phyloP scores from a whole-genome alignment of 1,284 basidiomycete species.

The Leccinum ponderosum region DNA sequence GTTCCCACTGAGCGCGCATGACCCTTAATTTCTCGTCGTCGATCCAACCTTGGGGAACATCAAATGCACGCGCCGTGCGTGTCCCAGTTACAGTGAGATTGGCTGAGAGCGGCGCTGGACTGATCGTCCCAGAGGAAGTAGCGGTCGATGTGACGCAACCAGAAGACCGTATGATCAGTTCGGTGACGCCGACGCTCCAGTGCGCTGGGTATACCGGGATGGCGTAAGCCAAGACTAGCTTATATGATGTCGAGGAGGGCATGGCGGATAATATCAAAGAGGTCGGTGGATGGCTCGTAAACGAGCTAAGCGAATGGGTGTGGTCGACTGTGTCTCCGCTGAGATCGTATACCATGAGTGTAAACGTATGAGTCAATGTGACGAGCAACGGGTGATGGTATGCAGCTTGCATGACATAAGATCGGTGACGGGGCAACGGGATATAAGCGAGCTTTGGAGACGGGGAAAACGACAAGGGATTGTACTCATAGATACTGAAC shows the following conservation, averaged over 20 bases:
- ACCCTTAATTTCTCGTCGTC: constrained; percentile 60
- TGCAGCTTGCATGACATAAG: constrained; percentile 60
- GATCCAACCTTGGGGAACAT: constrained; percentile 70
- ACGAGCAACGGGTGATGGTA: constrained; percentile 78
- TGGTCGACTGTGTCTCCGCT: constrained; percentile 49
- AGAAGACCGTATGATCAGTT: constrained; percentile 59
- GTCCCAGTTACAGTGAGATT: constrained; percentile 51
- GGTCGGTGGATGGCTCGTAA: constrained; percentile 72
- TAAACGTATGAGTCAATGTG: constrained; percentile 64
- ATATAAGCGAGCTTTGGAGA: constrained; percentile 48
- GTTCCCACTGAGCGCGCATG: constrained; percentile 73
- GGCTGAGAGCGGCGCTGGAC: constrained; percentile 7
- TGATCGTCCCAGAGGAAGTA: constrained; percentile 15
- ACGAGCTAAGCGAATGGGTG: constrained; percentile 67
- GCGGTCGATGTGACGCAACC: constrained; percentile 19
- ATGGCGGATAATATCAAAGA: constrained; percentile 65
- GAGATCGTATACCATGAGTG: constrained; percentile 68
- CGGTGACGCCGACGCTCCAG: constrained; percentile 78
- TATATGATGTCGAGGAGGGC: constrained; percentile 58
- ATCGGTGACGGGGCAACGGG: constrained; percentile 42
- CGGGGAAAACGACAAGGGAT: constrained; percentile 44
- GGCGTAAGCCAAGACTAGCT: constrained; percentile 69
- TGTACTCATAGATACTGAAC: constrained; percentile 56
- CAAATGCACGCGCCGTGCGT: constrained; percentile 65
- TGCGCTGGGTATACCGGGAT: constrained; percentile 77